Conservation (phyloP, 305 asterid genomes). For the Fraxinus albicans region DNA sequence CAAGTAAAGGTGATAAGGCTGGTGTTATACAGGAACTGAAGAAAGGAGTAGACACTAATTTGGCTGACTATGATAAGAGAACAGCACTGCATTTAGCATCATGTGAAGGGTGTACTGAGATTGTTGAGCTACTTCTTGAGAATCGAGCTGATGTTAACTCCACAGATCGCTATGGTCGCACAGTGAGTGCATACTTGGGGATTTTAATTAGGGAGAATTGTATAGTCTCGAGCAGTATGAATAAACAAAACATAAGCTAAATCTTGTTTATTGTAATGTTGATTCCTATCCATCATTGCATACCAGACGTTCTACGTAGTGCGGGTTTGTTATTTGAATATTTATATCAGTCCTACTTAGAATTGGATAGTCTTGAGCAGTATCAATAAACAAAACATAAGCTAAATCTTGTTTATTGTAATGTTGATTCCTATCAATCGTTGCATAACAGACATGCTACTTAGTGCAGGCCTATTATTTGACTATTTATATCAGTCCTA, state of each 20-base stretch:
- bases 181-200: conserved; percentile 40
- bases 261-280: background rate
- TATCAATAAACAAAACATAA: background rate
- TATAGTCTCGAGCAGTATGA: background rate
- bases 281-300: background rate
- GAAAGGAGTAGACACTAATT: conserved; percentile 52
- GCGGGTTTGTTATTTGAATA: background rate
- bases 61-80: conserved; percentile 63
- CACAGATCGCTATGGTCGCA: conserved; percentile 72
- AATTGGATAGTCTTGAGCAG: background rate
- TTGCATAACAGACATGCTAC: background rate
- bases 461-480: background rate
- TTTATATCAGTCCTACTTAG: background rate
- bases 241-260: background rate
- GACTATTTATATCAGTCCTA: background rate
- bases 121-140: conserved; percentile 53
- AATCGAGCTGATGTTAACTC: conserved; percentile 63
- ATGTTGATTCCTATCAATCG: background rate
- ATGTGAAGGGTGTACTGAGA: conserved; percentile 59
- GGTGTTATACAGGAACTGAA: conserved; percentile 58
- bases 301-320: background rate
- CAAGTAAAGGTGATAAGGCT: conserved; percentile 54
- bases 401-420: background rate
- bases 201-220: background rate
- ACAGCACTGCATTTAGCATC: conserved; percentile 73